phyloP scores from a whole-genome alignment of 1,284 basidiomycete genomes.

The Prillingera fragicola region DNA sequence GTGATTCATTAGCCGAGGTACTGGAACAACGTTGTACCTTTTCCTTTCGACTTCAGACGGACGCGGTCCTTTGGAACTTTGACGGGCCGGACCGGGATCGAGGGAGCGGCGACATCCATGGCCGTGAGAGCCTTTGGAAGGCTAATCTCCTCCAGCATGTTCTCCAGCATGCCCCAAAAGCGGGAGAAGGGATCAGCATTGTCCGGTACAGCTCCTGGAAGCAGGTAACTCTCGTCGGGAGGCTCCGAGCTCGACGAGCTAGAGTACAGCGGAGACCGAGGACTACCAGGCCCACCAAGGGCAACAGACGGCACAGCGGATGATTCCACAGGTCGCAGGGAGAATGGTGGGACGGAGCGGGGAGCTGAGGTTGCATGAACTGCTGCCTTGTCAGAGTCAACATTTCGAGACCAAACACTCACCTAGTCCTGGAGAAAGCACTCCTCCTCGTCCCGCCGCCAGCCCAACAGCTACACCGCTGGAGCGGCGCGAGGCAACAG shows the following conservation, averaged over 20 bases:
- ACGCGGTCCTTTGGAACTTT: not conserved
- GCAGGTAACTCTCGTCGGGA: conserved; percentile 31
- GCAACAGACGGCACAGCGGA: conserved; percentile 3
- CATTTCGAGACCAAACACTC: not conserved
- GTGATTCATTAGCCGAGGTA: not conserved
- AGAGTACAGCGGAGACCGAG: conserved; percentile 31
- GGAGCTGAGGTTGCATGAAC: conserved; percentile 15
- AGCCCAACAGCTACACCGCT: conserved; percentile 5
- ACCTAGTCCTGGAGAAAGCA: not conserved
- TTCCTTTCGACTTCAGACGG: not conserved
- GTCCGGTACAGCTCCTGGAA: conserved; percentile 35
- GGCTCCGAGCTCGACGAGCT: conserved; percentile 34
- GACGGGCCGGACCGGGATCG: not conserved
- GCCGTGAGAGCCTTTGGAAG: conserved; percentile 39
- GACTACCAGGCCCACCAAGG: not conserved
- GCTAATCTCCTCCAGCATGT: conserved; percentile 43
- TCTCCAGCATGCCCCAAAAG: conserved; percentile 49
- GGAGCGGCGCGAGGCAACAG: not conserved
- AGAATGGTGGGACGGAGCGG: conserved; percentile 31
- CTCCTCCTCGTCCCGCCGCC: not conserved
- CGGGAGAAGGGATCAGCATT: conserved; percentile 43
- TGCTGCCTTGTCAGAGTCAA: conserved; percentile 1
- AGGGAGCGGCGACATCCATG: conserved; percentile 2
- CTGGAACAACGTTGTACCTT: not conserved
- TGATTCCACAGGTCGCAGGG: conserved; percentile 23